Evolutionary conservation across 441 rosid genomes (phyloP), one percentile per base, ranked within the genome.

Genomic region (Adansonia gregorii): DNA sequence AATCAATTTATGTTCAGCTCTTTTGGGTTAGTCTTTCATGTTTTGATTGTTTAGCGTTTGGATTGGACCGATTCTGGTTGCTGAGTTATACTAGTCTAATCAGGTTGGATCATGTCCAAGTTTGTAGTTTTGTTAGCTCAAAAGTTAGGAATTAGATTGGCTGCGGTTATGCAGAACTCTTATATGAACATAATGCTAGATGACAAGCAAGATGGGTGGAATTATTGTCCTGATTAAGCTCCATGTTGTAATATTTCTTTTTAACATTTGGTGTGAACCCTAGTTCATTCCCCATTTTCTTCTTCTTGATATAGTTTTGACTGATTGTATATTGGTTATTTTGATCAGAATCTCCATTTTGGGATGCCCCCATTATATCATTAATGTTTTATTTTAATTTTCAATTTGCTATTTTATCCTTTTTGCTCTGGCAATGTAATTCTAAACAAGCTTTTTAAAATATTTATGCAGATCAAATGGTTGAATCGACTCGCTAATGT

Each of bases 401-500:
- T 27, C 22, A 15, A 4, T 31, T 8, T 27, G 48, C 74, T n/a
- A 54, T 19, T 70, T 17, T 31, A 17, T 5, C 24, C n/a, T 35
- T 35, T 72, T 72, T 72, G 14, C 49, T 35, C 49, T 54, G 14
- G 15, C 35, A n/a, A 54, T 54, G 75, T 43, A 72, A 52, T 4
- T 54, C 8, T 54, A 71, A 54, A 54, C 63, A 10, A 8, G 22
- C 17, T 54, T 19, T 17, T 15, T 8, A 51, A 49, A 72, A 8
- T 52, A 78, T 59, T 69, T 77, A 73, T 86, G 93, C 92, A 94
- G 98, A 86, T 92, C 67, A 85, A 89, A 82, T 85, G 94, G 85
- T 77, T 96, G 81, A 91, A 88, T 72, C 89, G 94, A 84, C 86
- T 96, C 74, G 98, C 99, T 78, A 96, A 97, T 31, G 96, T 96